Evolutionary conservation across 331 rosid species (phyloP), one percentile per base, ranked within the genome.

Genomic region (Saraca asoca): DNA sequence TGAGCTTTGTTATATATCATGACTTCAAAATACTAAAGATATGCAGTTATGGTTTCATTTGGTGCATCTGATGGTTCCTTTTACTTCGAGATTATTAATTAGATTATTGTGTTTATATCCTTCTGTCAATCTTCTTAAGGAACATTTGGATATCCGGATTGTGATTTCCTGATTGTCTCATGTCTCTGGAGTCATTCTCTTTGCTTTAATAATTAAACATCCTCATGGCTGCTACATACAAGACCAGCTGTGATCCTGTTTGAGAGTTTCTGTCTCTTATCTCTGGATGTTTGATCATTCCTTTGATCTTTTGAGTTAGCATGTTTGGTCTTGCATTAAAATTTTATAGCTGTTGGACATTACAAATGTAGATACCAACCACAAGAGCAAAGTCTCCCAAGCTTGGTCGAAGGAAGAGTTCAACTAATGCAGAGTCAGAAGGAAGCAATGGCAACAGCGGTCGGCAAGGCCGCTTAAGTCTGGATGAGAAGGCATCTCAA

Each of bases 311-410:
- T 20, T 38, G 54, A 54, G 77, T 60, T 38, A 69, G 49, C 53
- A 29, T 39, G 61, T 24, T 24, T 24, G 31, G 31, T 37, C 24
- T 38, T 56, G 31, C 68, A 46, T 62, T 31, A 34, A 48, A 66
- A 24, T 24, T 45, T 46, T 41, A 59, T 58, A 31, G 65, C 58
- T 52, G 39, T 41, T 66, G 73, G 45, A 44, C 64, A 6, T 72
- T 82, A 46, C 73, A 62, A 58, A 72, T 78, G 73, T 81, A 95
- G 99, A 80, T 91, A 73, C 99, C 99, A 65, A 81, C 96, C 61
- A 95, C 99, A 69, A 88, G 99, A 85, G 87, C 99, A 50, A 95
- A 90, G 76, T 95, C 99, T 76, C 99, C 99, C 62, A 95, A 95
- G 80, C 96, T 95, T 49, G 97, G 99, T 39, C 92, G 99, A 5